Base-by-base conservation (phyloP, 306 rosid species). In the Vigna radiata region DNA sequence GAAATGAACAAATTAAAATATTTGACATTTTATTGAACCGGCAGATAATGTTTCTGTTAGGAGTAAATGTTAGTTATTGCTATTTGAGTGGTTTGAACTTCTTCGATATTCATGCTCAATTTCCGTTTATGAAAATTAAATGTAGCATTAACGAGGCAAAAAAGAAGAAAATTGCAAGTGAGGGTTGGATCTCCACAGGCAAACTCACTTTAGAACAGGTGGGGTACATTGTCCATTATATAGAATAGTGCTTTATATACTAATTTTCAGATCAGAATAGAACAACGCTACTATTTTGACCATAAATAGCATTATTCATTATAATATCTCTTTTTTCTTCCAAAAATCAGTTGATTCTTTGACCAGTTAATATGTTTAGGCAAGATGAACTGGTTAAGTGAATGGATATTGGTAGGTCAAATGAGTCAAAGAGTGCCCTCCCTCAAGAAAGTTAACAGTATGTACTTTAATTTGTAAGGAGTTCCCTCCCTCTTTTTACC, bases 401-500 rank as follows among this genome's bases (percentile, higher is more conserved):
- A 58, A 73, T 68, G 49, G 83, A 72, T 77, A 79, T 66, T 61
- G 8, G 21, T 44, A 83, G 73, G 82, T 74, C 87, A 87, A 82
- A 79, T 7, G 77, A 79, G 77, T 80, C 74, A 59, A 68, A 72
- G 52, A 69, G 75, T 69, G 65, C 58, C 74, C 76, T 87, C 87
- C 39, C 48, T 70, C 78, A 66, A 88, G 80, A 91, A 86, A 88
- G 89, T 54, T 77, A 33, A 79, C 62, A 70, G 90, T 86, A 86
- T 72, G 74, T 72, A 53, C 97, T 95, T 92, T 92, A 91, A 77
- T 92, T 95, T 88, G 94, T 83, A 92, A 84, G 13, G 77, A 80
- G 79, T 87, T 92, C 98, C 98, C 97, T 87, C 97, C 87, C 54
- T 73, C 81, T 75, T 82, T 82, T 89, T 86, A 75, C 89, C 87